phyloP scores from a whole-genome alignment of 1,284 basidiomycete genomes.

The Ganoderma meredithae region DNA sequence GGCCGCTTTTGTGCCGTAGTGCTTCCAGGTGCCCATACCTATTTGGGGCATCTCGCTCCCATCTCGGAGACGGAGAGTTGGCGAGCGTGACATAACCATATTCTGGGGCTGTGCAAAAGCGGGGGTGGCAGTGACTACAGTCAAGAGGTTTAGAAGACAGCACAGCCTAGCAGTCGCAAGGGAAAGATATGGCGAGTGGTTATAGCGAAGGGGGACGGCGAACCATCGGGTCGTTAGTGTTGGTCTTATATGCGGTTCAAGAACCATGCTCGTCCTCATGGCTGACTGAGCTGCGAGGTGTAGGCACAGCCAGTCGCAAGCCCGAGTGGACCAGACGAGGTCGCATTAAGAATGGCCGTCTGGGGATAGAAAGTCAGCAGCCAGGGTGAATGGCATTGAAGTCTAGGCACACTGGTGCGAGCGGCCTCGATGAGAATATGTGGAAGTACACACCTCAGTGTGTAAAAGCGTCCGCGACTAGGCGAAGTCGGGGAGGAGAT shows the following conservation, averaged over 20 bases:
- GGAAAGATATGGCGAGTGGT: neutral
- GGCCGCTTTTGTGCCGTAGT: slow-evolving; percentile 33
- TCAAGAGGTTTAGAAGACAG: neutral
- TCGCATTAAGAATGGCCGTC: neutral
- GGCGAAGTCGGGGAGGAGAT: neutral
- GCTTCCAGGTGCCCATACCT: slow-evolving; percentile 41
- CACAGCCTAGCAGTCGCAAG: neutral
- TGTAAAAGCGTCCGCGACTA: neutral
- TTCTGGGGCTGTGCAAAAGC: neutral
- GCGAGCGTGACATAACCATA: slow-evolving; percentile 17
- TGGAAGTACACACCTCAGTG: neutral
- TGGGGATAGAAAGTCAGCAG: neutral
- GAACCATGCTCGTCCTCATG: too few species aligned
- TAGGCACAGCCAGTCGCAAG: neutral
- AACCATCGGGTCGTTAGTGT: neutral
- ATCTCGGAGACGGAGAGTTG: slow-evolving; percentile 25
- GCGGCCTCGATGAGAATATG: neutral
- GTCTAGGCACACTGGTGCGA: neutral
- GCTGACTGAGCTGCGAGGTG: neutral
- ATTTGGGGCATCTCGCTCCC: slow-evolving; percentile 35
- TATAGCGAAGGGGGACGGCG: neutral
- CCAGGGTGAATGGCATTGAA: neutral
- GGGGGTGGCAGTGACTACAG: slow-evolving; percentile 5
- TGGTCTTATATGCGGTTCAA: neutral
- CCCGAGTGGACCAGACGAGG: neutral